Base-by-base conservation (phyloP, 345 rosid species). In the Citrus reticulata region DNA sequence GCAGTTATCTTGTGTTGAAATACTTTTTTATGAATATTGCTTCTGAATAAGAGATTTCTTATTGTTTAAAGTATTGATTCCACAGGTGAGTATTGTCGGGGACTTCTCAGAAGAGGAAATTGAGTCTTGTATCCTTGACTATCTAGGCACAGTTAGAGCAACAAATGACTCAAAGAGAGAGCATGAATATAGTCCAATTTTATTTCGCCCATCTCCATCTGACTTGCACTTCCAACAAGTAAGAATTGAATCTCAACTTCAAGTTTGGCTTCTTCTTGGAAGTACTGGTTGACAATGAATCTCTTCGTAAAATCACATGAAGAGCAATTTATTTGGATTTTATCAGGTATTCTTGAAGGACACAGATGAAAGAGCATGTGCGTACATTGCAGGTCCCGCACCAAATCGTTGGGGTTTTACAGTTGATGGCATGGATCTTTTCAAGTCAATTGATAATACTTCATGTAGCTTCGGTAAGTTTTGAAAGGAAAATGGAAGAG, bases 321-420 rank as follows among this genome's bases (percentile, higher is more conserved):
- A 29, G 54, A 49, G 35, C 81, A 57, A 79, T 77, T 71, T 80
- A 29, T 72, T 57, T 78, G 55, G 69, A 70, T 78, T 64, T 81
- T 80, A 67, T 73, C 86, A 96, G 99, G 98, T 94, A 75, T 91
- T 90, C 88, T 85, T 97, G 89, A 93, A 94, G 87, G 99, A 97
- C 81, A 97, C 98, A 5, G 99, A 97, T 82, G 99, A 97, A 85
- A 92, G 99, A 87, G 99, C 99, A 64, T 94, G 99, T 80, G 99
- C 98, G 59, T 97, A 97, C 84, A 93, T 97, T 83, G 98, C 98
- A 2, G 99, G 99, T 79, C 98, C 99, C 78, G 99, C 98, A n/a
- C 98, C 99, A 58, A 97, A 94, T 66, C 96, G 98, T 49, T 97
- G 99, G 99, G 98, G 99, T 77, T 88, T 92, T 78, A 90, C 97